These are phyloP conservation scores for Tirmania nivea DNA, from an alignment of 495 filamentous ascomycete species.

Conservation along the genomic window DNA sequence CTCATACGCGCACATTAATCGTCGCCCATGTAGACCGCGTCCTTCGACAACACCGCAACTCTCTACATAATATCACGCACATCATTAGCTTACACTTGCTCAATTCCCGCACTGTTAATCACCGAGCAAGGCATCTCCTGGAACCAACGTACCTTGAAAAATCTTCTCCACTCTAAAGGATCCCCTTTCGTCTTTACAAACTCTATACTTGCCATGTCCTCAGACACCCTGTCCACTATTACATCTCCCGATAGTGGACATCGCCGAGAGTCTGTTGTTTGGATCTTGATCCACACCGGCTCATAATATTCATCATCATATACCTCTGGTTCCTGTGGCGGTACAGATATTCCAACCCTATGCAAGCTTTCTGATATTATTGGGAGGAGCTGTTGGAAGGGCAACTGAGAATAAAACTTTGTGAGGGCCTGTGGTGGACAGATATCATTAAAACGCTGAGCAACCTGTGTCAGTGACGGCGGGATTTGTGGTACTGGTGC, in stretches of 20 bases:
- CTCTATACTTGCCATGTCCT: constrained; percentile 55
- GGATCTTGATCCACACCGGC: constrained; percentile 38
- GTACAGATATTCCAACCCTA: constrained; percentile 55
- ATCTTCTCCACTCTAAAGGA: constrained; percentile 86
- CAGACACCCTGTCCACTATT: constrained; percentile 45
- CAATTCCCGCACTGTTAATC: too few species aligned
- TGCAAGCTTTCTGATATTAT: constrained; percentile 63
- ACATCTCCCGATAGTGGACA: constrained; percentile 72
- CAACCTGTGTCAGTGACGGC: constrained; percentile 61
- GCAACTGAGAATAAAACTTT: constrained; percentile 72
- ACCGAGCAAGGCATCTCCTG: too few species aligned
- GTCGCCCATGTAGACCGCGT: constrained; percentile 14
- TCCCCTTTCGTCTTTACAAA: constrained; percentile 93
- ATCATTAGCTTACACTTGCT: neutral
- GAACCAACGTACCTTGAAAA: constrained; percentile 45
- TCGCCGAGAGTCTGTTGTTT: constrained; percentile 53
- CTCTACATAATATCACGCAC: constrained; percentile 7
- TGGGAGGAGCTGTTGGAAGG: constrained; percentile 54
- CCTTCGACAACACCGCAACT: constrained; percentile 18
- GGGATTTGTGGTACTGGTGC: constrained; percentile 59
- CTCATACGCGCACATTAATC: neutral
- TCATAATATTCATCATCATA: constrained; percentile 12
- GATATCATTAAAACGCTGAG: constrained; percentile 73
- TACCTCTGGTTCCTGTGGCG: constrained; percentile 21
- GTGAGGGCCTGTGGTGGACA: constrained; percentile 51